Base-by-base conservation (phyloP, 495 filamentous ascomycete genomes). In the Penicillium bialowiezense region DNA sequence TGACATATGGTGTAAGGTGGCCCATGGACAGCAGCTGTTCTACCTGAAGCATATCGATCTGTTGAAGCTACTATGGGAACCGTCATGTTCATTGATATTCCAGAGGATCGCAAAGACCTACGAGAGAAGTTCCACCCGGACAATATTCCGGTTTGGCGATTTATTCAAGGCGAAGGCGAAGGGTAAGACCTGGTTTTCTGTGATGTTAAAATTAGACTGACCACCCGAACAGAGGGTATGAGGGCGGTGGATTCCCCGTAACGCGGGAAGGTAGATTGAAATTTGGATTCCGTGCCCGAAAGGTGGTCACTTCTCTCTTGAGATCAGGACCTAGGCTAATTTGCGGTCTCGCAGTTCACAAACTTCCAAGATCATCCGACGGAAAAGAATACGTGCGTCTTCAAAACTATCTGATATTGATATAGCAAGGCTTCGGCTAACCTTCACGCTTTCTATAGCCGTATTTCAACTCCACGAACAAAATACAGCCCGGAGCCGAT, bases 241-340 rank as follows among this genome's bases (percentile, higher is more conserved):
- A 56, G 29, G 53, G 53, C n/a, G 53, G 53, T 23, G 53, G 53
- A 37, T 56, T 56, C 19, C 53, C 53, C 12, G 43, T 56, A 10
- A 51, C 53, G 17, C 47, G 45, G 33, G 53, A 56, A 44, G 53
- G 53, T 10, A 38, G 53, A 39, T 32, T 56, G 8, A 56, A 56
- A 31, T 56, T 56, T 33, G 53, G 53, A 28, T 56, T 51, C 43
- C 48, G 53, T 24, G 53, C 48, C 5, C 48, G 53, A 41, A 56
- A 56, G 48, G 53, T 50, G 38, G 1, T 33, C 18, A 14, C 1
- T 9, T 4, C 8, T 8, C 23, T 4, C 23, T 4, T 26, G 23
- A 26, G 3, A 8, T 26, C 23, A 26, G n/a, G n/a, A n/a, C n/a
- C n/a, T n/a, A n/a, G n/a, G n/a, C n/a, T n/a, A n/a, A n/a, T n/a